Evolutionary conservation across 2,329 filamentous ascomycete species (phyloP).

Genomic region (Tolypocladium tropicale): DNA sequence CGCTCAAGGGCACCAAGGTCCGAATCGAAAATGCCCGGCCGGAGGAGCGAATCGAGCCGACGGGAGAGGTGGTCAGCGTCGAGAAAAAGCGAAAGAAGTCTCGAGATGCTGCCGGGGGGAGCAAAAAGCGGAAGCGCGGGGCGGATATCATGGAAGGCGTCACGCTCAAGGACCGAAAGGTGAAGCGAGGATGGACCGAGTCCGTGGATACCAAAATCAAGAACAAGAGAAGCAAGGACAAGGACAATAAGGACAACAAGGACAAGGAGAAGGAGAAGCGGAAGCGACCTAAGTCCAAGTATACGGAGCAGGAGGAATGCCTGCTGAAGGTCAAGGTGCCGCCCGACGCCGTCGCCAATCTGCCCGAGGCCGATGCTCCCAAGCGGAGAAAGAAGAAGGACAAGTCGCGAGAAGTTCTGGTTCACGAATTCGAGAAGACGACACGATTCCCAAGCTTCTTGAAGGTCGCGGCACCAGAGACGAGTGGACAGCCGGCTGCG

Average conservation of each 20-base stretch:
- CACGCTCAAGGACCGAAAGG: conserved; percentile 63
- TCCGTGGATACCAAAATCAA: conserved; percentile 39
- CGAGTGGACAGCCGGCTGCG: conserved; percentile 25
- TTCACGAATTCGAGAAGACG: conserved; percentile 87
- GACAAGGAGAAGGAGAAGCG: conserved; percentile 43
- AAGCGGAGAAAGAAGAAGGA: conserved; percentile 50
- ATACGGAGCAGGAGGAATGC: conserved; percentile 70
- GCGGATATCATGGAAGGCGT: conserved; percentile 51
- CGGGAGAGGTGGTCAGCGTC: conserved; percentile 18
- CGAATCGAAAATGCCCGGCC: conserved; percentile 72
- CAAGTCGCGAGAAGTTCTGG: conserved; percentile 43
- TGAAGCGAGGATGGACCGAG: conserved; percentile 86
- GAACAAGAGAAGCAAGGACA: conserved; percentile 35
- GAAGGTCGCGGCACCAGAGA: conserved; percentile 34
- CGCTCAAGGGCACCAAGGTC: conserved; percentile 77
- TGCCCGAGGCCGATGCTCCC: conserved; percentile 28
- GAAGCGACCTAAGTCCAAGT: conserved; percentile 61
- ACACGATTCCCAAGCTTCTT: conserved; percentile 76
- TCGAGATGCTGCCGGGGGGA: conserved; percentile 21
- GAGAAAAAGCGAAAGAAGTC: conserved; percentile 22
- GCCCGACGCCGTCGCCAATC: conserved; percentile 30
- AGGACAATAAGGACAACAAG: conserved; percentile 36
- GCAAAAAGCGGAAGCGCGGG: conserved; percentile 41
- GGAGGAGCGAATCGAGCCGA: conserved; percentile 25
- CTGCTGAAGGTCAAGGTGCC: conserved; percentile 74